Conservation (phyloP, 1,284 basidiomycete species). For the Sanghuangporus weigelae region DNA sequence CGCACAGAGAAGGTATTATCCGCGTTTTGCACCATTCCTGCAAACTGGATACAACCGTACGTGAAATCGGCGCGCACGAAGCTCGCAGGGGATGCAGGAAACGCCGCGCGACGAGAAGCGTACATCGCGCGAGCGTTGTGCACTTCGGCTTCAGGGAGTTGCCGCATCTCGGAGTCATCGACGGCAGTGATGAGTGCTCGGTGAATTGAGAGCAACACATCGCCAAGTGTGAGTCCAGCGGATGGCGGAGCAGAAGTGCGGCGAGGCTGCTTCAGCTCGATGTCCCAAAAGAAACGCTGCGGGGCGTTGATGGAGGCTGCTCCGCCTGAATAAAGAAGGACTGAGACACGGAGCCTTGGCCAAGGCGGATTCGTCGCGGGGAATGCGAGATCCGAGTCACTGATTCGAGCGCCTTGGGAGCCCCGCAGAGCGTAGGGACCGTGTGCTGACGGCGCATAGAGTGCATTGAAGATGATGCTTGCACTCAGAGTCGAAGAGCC, state of each 20-base stretch:
- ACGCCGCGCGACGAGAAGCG: neutral
- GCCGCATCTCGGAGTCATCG: conserved; percentile 4
- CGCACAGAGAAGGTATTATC: conserved; percentile 8
- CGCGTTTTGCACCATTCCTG: conserved; percentile 9
- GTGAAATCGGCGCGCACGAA: conserved; percentile 15
- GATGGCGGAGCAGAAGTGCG: conserved; percentile 8
- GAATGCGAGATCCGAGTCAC: neutral
- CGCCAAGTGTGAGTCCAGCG: conserved; percentile 3
- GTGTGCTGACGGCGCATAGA: neutral
- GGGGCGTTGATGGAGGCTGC: neutral
- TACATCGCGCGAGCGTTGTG: neutral
- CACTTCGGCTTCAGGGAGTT: neutral
- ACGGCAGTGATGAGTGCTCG: conserved; percentile 2
- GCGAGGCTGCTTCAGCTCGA: conserved; percentile 6
- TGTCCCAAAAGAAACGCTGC: conserved; percentile 1
- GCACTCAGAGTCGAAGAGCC: neutral
- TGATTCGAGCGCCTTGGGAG: neutral
- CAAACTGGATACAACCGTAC: conserved; percentile 7
- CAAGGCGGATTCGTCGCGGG: conserved; percentile 1
- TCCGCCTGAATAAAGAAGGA: conserved; percentile 2
- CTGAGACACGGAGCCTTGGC: neutral
- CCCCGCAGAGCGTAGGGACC: neutral
- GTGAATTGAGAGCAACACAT: conserved; percentile 9
- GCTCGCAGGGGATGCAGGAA: neutral
- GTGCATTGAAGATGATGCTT: conserved; percentile 3